Percentiles rank a stretch among this genome's conserved stretches.
Evolutionary conservation across 805 yeast genomes (phyloP).

Genomic region (Yarrowia sp.): DNA sequence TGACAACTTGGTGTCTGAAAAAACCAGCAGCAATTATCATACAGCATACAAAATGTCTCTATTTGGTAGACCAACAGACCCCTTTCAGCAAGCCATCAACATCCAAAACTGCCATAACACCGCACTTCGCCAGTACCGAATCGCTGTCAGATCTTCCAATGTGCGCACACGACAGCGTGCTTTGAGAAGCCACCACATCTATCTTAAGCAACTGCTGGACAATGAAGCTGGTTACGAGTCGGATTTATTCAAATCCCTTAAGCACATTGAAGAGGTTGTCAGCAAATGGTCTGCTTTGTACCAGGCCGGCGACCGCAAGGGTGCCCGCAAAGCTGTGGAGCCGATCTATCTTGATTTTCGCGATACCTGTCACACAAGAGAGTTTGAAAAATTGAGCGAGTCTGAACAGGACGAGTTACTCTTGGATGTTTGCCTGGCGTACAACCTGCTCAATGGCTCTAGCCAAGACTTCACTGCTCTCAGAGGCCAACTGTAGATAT

Average conservation of each 20-base stretch:
- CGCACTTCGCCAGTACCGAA: not conserved
- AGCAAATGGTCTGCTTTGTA: not conserved
- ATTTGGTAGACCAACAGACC: slow-evolving; percentile 13
- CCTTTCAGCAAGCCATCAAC: slow-evolving; percentile 10
- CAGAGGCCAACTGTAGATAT: not conserved
- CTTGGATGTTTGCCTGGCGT: slow-evolving; percentile 5
- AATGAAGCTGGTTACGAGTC: slow-evolving; percentile 7
- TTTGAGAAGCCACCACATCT: slow-evolving; percentile 10
- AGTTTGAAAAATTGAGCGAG: not conserved
- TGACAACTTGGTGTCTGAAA: not conserved
- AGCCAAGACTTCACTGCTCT: not conserved
- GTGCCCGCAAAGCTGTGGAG: slow-evolving; percentile 1
- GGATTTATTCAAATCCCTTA: slow-evolving; percentile 1
- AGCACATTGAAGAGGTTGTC: slow-evolving; percentile 5
- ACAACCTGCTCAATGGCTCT: slow-evolving; percentile 8
- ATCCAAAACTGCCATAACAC: slow-evolving; percentile 11
- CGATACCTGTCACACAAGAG: slow-evolving; percentile 21
- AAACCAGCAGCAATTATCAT: not conserved
- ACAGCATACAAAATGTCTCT: slow-evolving; percentile 5
- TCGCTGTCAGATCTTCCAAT: slow-evolving; percentile 7
- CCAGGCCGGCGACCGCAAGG: not conserved
- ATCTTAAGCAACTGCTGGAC: slow-evolving; percentile 9
- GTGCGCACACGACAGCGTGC: slow-evolving; percentile 12
- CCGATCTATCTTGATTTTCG: slow-evolving; percentile 15
- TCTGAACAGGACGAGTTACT: slow-evolving; percentile 12